phyloP scores from a whole-genome alignment of 1,284 basidiomycete species.

The Ustilago trichophora region DNA sequence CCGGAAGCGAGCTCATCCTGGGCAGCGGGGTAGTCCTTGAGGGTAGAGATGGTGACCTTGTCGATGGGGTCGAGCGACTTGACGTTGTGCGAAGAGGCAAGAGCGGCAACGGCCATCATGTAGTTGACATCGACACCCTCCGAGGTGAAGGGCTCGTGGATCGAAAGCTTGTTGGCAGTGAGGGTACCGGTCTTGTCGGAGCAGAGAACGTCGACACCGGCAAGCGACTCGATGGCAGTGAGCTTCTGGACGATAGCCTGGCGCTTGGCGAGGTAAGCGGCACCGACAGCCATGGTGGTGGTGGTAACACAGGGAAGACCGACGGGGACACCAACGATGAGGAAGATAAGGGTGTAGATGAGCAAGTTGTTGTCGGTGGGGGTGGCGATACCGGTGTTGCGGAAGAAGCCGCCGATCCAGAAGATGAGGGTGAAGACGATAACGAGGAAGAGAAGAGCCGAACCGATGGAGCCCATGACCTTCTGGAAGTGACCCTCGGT shows the following conservation, averaged over 20 bases:
- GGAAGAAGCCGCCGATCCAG: conserved; percentile 71
- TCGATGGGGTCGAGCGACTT: conserved; percentile 72
- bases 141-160: conserved; percentile 71
- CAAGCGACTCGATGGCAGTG: conserved; percentile 73
- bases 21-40: conserved; percentile 72
- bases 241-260: conserved; percentile 75
- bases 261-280: conserved; percentile 71
- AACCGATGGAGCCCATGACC: conserved; percentile 71
- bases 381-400: conserved; percentile 69
- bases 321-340: conserved; percentile 72
- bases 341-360: conserved; percentile 70
- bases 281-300: conserved; percentile 72
- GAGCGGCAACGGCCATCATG: conserved; percentile 71
- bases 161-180: conserved; percentile 73
- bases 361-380: conserved; percentile 71
- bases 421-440: conserved; percentile 70
- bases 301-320: conserved; percentile 72
- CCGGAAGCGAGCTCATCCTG: conserved; percentile 70
- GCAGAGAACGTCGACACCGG: conserved; percentile 73
- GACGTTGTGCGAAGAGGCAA: conserved; percentile 72
- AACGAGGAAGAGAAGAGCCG: conserved; percentile 71
- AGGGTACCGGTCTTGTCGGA: conserved; percentile 73
- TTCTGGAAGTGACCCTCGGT: conserved; percentile 70
- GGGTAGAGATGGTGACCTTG: conserved; percentile 71
- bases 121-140: conserved; percentile 69